Evolutionary conservation across 768 basidiomycete species (phyloP).

Genomic region (Psilocybe cyanescens): DNA sequence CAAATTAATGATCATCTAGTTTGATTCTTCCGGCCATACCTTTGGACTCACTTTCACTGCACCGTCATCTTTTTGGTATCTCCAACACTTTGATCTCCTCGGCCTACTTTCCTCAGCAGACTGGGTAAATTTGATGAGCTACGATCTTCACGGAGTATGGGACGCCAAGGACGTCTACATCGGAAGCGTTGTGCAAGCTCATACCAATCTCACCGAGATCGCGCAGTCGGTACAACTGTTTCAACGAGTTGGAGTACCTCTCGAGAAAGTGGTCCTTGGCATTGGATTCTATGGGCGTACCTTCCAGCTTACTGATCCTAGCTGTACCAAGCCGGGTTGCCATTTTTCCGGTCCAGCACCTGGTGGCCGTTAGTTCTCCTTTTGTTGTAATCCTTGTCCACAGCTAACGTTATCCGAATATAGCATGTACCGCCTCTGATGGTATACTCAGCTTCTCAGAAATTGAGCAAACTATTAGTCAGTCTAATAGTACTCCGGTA

Average conservation of each 20-base stretch:
- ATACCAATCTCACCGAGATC: slow-evolving; percentile 5
- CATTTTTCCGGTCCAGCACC: neutral
- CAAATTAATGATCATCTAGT: neutral
- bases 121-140: slow-evolving; percentile 9
- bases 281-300: slow-evolving; percentile 11
- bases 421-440: neutral
- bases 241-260: neutral
- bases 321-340: slow-evolving; percentile 3
- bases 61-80: slow-evolving; percentile 11
- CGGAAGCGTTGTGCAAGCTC: neutral
- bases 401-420: neutral
- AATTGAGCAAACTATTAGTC: neutral
- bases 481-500: neutral
- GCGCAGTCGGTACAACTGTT: neutral
- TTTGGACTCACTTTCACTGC: slow-evolving; percentile 5
- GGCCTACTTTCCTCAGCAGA: slow-evolving; percentile 3
- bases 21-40: neutral
- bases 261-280: neutral
- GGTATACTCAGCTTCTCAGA: neutral
- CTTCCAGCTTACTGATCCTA: slow-evolving; percentile 3
- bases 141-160: slow-evolving; percentile 13
- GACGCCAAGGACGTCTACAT: slow-evolving; percentile 4
- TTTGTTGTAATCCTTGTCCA: neutral
- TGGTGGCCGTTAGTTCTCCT: neutral
- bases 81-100: slow-evolving; percentile 9